These are phyloP conservation scores for Cercospora zeae-maydis DNA, from an alignment of 2,329 filamentous ascomycete genomes.

Conservation along the genomic window DNA sequence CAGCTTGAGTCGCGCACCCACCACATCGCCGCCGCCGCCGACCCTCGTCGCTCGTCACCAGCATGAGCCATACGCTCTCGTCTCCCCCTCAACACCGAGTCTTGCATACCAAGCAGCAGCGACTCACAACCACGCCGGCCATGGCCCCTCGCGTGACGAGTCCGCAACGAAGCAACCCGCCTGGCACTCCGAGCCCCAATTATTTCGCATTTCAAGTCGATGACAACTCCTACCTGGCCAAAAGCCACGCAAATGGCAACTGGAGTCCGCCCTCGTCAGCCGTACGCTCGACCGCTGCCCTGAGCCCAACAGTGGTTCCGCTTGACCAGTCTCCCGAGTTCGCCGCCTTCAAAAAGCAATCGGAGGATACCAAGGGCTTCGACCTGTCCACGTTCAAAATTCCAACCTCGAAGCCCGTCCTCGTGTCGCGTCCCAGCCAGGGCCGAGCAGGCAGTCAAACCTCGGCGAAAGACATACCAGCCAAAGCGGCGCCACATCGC, in stretches of 20 bases:
- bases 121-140: slow-evolving; percentile 20
- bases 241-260: slow-evolving; percentile 61
- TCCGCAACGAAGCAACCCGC: slow-evolving; percentile 21
- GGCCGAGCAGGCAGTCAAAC: slow-evolving; percentile 20
- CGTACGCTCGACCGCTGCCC: slow-evolving; percentile 65
- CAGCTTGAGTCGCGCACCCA: too few relatives aligned
- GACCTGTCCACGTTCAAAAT: slow-evolving; percentile 42
- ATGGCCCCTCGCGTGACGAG: slow-evolving; percentile 27
- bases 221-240: slow-evolving; percentile 53
- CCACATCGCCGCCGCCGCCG: too few relatives aligned
- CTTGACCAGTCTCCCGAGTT: slow-evolving; percentile 77
- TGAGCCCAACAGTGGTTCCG: slow-evolving; percentile 65
- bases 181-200: slow-evolving; percentile 62
- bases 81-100: too few relatives aligned
- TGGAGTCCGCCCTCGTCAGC: slow-evolving; percentile 72
- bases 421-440: slow-evolving; percentile 16
- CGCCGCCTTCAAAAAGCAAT: slow-evolving; percentile 70
- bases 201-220: slow-evolving; percentile 78
- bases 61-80: too few relatives aligned
- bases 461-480: slow-evolving; percentile 41
- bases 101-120: slow-evolving; percentile 7
- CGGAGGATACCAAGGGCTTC: slow-evolving; percentile 57
- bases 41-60: too few relatives aligned
- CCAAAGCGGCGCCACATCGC: slow-evolving; percentile 25
- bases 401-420: slow-evolving; percentile 24